Conservation (phyloP, 179 eudicot species). For the Silene coronaria region DNA sequence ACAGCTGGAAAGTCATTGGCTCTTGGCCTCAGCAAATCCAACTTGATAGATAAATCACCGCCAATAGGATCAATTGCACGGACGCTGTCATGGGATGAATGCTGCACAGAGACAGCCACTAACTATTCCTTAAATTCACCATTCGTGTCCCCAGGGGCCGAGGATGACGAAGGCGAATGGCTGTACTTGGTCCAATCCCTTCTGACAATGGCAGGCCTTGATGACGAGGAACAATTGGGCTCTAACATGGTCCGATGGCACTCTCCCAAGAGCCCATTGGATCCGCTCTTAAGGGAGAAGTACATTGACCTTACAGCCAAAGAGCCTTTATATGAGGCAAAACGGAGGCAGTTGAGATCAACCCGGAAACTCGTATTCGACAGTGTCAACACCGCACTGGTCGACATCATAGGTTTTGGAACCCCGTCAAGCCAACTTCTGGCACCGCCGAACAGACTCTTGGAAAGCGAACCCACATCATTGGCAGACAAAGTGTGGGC, state of each 20-base stretch:
- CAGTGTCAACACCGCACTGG: conserved; percentile 59
- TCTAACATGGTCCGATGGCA: conserved; percentile 55
- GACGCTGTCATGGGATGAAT: conserved; percentile 75
- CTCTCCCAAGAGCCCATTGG: conserved; percentile 74
- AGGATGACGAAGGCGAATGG: conserved; percentile 60
- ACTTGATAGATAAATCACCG: conserved; percentile 84
- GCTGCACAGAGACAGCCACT: conserved; percentile 40
- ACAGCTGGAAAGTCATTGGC: conserved; percentile 33
- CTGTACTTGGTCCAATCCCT: conserved; percentile 55
- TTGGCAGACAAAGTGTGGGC: conserved; percentile 55
- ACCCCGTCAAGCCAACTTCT: conserved; percentile 22
- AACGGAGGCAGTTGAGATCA: conserved; percentile 52
- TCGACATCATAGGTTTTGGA: conserved; percentile 40
- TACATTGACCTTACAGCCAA: conserved; percentile 41
- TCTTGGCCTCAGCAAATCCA: conserved; percentile 37
- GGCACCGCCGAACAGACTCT: conserved; percentile 8
- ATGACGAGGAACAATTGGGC: conserved; percentile 33
- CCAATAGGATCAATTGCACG: conserved; percentile 89
- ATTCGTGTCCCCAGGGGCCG: conserved; percentile 30
- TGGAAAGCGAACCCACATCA: conserved; percentile 14
- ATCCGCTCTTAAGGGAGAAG: conserved; percentile 65
- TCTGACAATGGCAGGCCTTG: conserved; percentile 53
- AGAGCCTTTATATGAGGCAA: conserved; percentile 49
- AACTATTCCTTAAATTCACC: conserved; percentile 37
- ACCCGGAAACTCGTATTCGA: conserved; percentile 70